Percentiles rank a stretch among this genome's conserved stretches.
Evolutionary conservation across 345 rosid genomes (phyloP).

Genomic region (Camelina hispida): DNA sequence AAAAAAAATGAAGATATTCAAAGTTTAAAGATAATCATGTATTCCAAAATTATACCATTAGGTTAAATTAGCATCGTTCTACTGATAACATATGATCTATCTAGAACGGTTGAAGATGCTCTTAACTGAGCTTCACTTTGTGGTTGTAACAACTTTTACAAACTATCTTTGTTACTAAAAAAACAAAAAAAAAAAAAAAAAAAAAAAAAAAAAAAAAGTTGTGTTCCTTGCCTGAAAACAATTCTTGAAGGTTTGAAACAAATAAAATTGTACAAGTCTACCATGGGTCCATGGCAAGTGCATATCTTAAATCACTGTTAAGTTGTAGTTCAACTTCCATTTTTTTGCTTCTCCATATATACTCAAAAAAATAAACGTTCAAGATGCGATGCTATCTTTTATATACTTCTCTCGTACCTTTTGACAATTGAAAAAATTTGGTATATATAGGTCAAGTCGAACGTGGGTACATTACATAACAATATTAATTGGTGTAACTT

Average conservation of each 20-base stretch:
- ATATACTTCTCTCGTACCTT: not conserved
- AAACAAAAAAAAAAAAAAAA: too few species aligned
- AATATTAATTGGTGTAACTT: too few species aligned
- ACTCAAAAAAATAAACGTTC: too few species aligned
- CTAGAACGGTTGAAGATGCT: too few species aligned
- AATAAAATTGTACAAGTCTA: not conserved
- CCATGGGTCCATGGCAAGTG: not conserved
- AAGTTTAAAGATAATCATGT: not conserved
- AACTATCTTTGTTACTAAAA: too few species aligned
- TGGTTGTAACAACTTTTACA: not conserved
- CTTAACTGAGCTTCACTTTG: not conserved
- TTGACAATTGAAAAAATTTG: too few species aligned
- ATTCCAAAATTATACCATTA: not conserved
- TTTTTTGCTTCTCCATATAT: too few species aligned
- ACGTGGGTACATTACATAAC: too few species aligned
- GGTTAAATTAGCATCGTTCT: not conserved
- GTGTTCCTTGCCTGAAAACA: not conserved
- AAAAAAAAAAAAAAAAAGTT: too few species aligned
- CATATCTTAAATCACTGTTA: too few species aligned
- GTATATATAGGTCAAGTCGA: not conserved
- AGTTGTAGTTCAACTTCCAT: too few species aligned
- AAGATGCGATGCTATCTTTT: too few species aligned
- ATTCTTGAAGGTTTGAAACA: not conserved
- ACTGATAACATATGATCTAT: not conserved
- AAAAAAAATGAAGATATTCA: not conserved